Base-by-base conservation (phyloP, 208 protist genomes). In the Trypanosoma cruzi region DNA sequence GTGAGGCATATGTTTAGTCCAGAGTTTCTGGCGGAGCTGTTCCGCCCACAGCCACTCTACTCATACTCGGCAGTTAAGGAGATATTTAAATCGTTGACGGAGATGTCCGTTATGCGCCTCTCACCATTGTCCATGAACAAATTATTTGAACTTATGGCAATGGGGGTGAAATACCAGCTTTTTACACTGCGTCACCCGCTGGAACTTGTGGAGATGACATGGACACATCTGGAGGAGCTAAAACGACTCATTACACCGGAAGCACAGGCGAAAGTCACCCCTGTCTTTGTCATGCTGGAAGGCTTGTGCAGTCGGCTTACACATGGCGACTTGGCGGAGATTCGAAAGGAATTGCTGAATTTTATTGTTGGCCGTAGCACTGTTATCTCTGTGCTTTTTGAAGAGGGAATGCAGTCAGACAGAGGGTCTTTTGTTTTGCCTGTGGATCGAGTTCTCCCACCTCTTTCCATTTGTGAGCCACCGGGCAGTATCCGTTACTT, bases 131-230 rank as follows among this genome's bases (percentile, higher is more conserved):
- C 84, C 4, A 94, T 97, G 88, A 82, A 85, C 11, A 98, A 97
- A 81, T 77, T 98, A 13, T 98, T 90, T 77, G 96, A 98, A 50
- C 76, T 98, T 6, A 96, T 98, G 78, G 82, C 78, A 29, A 97
- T 97, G 90, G 89, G 83, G n/a, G 71, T 97, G 36, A 98, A 98
- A 77, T 94, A 97, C 42, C 90, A 97, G 67, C 14, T 97, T 24
- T 56, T 94, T 37, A 77, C 77, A 0, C 71, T 91, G 60, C 75
- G 77, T 16, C 88, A 96, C 52, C 93, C 96, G 2, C 53, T 83
- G 26, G 94, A 98, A 68, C 55, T 98, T 49, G 49, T 96, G 8
- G 88, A 93, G 65, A 71, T 92, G 34, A 98, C 93, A 5, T 64
- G 94, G 29, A 96, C 93, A 72, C 94, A 98, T 66, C 54, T 98